Conservation (phyloP, 2,329 filamentous ascomycete species). For the Calonectria pseudoturangicola region DNA sequence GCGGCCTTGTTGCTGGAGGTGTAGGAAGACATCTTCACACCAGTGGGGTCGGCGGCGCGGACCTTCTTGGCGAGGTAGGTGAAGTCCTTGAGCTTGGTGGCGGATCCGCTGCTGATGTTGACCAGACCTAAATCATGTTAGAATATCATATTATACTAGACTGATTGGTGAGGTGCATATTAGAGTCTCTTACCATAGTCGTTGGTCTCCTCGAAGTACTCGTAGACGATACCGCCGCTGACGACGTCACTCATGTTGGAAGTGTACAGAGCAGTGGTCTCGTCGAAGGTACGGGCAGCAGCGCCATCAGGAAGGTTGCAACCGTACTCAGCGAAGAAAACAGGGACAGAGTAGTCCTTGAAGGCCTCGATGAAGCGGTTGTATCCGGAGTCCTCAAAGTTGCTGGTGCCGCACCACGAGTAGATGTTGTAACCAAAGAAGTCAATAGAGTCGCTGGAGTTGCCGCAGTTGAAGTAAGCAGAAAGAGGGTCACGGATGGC, state of each 20-base stretch:
- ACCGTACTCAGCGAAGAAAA: slow-evolving; percentile 99
- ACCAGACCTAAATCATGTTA: slow-evolving; percentile 70
- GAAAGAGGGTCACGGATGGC: slow-evolving; percentile 88
- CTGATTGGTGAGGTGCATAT: too few species aligned
- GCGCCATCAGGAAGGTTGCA: slow-evolving; percentile 83
- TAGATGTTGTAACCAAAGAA: slow-evolving; percentile 99
- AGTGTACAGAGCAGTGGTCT: slow-evolving; percentile 88
- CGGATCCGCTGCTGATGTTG: slow-evolving; percentile 73
- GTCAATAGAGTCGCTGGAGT: slow-evolving; percentile 81
- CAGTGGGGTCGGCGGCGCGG: slow-evolving; percentile 78
- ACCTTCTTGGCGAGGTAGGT: slow-evolving; percentile 82
- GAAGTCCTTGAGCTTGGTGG: slow-evolving; percentile 84
- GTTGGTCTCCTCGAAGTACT: slow-evolving; percentile 96
- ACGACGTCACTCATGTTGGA: slow-evolving; percentile 88
- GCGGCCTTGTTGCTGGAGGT: slow-evolving; percentile 81
- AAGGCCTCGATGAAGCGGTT: slow-evolving; percentile 90
- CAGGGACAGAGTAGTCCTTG: slow-evolving; percentile 89
- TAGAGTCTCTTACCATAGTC: slow-evolving; percentile 79
- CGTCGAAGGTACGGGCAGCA: slow-evolving; percentile 85
- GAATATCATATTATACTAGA: background rate
- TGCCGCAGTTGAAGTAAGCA: slow-evolving; percentile 95
- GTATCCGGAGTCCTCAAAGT: slow-evolving; percentile 86
- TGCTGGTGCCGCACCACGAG: slow-evolving; percentile 96
- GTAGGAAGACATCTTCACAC: slow-evolving; percentile 81
- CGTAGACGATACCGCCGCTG: slow-evolving; percentile 98